These are phyloP conservation scores for Paraconiothyrium sp. DNA, from an alignment of 2,329 filamentous ascomycete genomes.

Conservation along the genomic window DNA sequence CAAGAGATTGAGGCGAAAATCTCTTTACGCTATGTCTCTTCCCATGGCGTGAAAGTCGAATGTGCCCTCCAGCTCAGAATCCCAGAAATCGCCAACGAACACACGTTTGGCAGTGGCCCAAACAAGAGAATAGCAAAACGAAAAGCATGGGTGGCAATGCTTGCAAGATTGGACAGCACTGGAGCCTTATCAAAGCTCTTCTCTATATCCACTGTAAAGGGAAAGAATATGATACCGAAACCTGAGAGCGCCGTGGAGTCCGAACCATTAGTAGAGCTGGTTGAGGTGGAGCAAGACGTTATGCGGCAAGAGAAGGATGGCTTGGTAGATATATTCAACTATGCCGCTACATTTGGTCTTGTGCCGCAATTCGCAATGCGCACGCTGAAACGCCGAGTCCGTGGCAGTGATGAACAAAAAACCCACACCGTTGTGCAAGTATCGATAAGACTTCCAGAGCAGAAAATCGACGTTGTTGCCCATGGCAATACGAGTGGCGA, in stretches of 20 bases:
- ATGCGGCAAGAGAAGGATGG: not conserved
- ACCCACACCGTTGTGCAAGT: not conserved
- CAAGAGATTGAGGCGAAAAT: not conserved
- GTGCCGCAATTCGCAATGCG: constrained; percentile 1
- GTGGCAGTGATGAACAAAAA: not conserved
- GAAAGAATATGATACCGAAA: no score
- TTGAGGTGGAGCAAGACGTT: not conserved
- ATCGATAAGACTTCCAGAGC: constrained; percentile 12
- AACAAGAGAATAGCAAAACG: not conserved
- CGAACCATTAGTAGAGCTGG: not conserved
- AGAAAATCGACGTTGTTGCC: constrained; percentile 1
- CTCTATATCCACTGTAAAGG: not conserved
- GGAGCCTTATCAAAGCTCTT: not conserved
- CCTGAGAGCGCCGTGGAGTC: no score
- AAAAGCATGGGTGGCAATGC: constrained; percentile 2
- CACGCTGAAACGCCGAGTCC: not conserved
- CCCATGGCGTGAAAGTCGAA: not conserved
- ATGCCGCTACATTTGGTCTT: constrained; percentile 9
- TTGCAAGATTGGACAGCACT: constrained; percentile 1
- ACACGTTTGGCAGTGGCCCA: not conserved
- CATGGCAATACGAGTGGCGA: not conserved
- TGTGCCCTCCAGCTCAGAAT: not conserved
- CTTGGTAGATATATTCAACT: constrained; percentile 6
- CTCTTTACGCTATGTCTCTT: no score
- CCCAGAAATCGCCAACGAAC: not conserved